Evolutionary conservation across 2,329 filamentous ascomycete species (phyloP), one percentile per base, ranked within the genome.

Genomic region (Stagonosporopsis vannaccii): DNA sequence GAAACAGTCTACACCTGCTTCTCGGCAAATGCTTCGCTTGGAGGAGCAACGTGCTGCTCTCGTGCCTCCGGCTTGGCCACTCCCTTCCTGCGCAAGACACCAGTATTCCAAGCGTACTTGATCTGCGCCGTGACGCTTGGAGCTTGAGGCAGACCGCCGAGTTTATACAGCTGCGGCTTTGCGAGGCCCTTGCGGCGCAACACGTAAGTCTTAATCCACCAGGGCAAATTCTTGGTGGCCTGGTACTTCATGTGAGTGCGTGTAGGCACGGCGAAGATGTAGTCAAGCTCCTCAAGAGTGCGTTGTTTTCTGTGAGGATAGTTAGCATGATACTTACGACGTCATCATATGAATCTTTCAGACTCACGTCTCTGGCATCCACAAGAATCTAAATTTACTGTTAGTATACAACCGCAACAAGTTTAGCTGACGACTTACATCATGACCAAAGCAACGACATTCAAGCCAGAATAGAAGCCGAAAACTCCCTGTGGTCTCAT

Each of bases 401-500:
- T 66, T 39, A 62, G 51, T 23, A 30, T 12, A 19, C 45, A 26
- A n/a, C 9, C 15, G 11, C 9, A 33, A 15, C n/a, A n/a, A 13
- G 13, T 20, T 0, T 23, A 2, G 13, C 26, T 17, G 6, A 5
- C n/a, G 7, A 53, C 64, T 68, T 60, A 71, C 67, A 89, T 88
- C 78, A 90, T 83, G 22, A 85, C 55, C 15, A 88, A 78, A 0
- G 86, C 87, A 2, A 84, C 67, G 4, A 87, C 61, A 60, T 90
- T 90, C 7, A 89, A 75, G 0, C 76, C 84, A 1, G 78, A 80
- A 56, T 88, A 89, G 66, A 89, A 86, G 2, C 84, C 81, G 64
- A 89, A 88, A 1, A 85, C 82, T 5, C 82, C 82, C 6, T 80
- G 79, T 0, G 81, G 75, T 12, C 74, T 80, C 69, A 85, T 78